Evolutionary conservation across 805 yeast genomes (phyloP), one percentile per base, ranked within the genome.

Genomic region (Vanderwaltozyma verrucispora): DNA sequence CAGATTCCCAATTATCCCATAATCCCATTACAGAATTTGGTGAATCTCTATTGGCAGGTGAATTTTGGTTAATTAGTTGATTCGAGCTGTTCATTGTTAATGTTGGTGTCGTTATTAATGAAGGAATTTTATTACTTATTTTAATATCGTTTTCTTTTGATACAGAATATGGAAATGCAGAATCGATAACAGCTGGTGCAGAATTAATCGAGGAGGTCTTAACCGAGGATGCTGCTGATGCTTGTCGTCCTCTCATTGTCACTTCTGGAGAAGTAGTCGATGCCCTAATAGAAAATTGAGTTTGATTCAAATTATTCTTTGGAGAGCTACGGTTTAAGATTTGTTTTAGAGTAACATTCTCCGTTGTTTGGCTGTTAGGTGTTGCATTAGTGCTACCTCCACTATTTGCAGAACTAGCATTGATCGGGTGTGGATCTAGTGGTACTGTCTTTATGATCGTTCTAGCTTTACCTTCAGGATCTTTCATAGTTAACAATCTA

Each of bases 381-480:
- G 36, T 23, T 3, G 31, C n/a, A 2, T 8, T 15, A 5, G 19
- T 27, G 8, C 28, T 35, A 10, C 30, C 33, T 13, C 39, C 31
- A 18, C 29, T 30, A 3, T 29, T 33, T 2, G 15, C 33, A 25
- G 31, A 35, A 2, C 50, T 43, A 2, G 62, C 62, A 43, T 55
- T 59, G 28, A 83, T 83, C 5, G 94, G 94, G 37, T 74, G 79
- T 0, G 94, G 94, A 54, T 83, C 94, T 44, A 83, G 62, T 2
- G 94, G 94, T 46, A 83, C 78, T 0, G 88, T 83, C 33, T 76
- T 70, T 32, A 83, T 83, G 44, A 83, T 79, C 51, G 71, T 75
- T 45, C 92, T 67, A 1, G 89, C 92, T 33, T 78, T 73, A 19
- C 74, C 69, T 51, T 79, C 89, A 1, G 85, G 83, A 51, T 80